A percentile compares a stretch with the other conserved stretches of the same genome.
Conservation (phyloP, 768 basidiomycete species). For the Gautieria morchelliformis region DNA sequence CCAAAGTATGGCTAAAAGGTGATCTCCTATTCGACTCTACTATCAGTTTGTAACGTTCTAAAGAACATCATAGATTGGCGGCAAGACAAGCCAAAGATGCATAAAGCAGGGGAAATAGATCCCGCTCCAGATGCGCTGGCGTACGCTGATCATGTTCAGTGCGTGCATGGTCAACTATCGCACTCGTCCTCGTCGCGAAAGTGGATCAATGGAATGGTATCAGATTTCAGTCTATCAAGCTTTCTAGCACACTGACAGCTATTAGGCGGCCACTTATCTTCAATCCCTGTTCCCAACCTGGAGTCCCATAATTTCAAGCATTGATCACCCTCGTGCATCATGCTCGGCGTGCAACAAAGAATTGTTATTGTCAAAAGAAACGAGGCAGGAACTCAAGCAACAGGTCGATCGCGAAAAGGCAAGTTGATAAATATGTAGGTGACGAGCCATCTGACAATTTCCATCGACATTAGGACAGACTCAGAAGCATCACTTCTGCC, state of each 20-base stretch:
- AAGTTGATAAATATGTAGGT: neutral
- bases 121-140: conserved; percentile 55
- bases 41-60: neutral
- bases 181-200: conserved; percentile 46
- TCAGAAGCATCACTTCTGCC: conserved; percentile 6
- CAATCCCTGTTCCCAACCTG: conserved; percentile 54
- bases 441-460: neutral
- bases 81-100: conserved; percentile 67
- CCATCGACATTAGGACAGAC: neutral
- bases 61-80: conserved; percentile 55
- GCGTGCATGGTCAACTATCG: conserved; percentile 60
- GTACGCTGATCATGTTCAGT: conserved; percentile 51
- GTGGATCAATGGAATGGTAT: conserved; percentile 53
- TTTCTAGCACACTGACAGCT: neutral
- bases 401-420: conserved; percentile 78
- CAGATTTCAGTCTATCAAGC: conserved; percentile 6
- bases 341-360: conserved; percentile 59
- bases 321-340: conserved; percentile 29
- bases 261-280: conserved; percentile 49
- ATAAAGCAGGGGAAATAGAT: conserved; percentile 44
- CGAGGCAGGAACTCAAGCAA: conserved; percentile 51
- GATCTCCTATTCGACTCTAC: conserved; percentile 1
- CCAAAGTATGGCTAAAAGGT: conserved; percentile 76
- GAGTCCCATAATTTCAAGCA: conserved; percentile 38
- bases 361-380: conserved; percentile 46